Evolutionary conservation across 2,329 filamentous ascomycete species (phyloP).

Genomic region (Fonsecaea monophora): DNA sequence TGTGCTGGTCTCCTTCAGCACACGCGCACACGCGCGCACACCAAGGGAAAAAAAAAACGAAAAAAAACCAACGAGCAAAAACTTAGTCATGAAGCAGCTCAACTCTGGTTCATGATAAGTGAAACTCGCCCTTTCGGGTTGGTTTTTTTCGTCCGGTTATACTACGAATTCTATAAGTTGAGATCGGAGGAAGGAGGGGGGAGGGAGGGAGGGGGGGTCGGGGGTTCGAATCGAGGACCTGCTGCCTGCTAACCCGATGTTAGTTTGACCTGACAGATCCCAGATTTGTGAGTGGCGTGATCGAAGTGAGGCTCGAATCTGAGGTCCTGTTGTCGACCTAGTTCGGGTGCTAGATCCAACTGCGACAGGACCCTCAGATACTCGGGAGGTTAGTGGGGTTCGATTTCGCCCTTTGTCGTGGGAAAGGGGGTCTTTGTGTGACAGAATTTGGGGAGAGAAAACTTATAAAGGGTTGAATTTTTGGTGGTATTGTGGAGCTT

Average conservation of each 20-base stretch:
- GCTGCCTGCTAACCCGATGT: not conserved
- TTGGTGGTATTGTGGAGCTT: not conserved
- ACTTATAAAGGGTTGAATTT: not conserved
- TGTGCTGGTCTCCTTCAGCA: too few species aligned
- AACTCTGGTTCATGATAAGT: not conserved
- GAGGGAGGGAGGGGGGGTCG: too few species aligned
- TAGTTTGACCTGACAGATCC: not conserved
- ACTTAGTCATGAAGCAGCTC: not conserved
- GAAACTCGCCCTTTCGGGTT: not conserved
- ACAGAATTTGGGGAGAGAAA: not conserved
- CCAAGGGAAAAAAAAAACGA: too few species aligned
- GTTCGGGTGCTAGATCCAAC: too few species aligned
- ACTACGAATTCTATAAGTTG: conserved; percentile 2
- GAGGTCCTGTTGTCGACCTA: not conserved
- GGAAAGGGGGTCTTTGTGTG: conserved; percentile 3
- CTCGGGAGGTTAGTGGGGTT: not conserved
- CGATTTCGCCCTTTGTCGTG: not conserved
- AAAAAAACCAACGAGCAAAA: not conserved
- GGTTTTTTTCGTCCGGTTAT: not conserved
- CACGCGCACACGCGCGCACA: too few species aligned
- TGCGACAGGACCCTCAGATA: too few species aligned
- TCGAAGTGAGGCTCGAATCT: not conserved
- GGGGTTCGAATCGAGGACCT: not conserved
- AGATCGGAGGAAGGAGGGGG: not conserved
- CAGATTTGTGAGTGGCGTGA: too few species aligned